A percentile compares a stretch with the other conserved stretches of the same genome.
phyloP scores from a whole-genome alignment of 805 yeast genomes.

The Ogataea polymorpha region DNA sequence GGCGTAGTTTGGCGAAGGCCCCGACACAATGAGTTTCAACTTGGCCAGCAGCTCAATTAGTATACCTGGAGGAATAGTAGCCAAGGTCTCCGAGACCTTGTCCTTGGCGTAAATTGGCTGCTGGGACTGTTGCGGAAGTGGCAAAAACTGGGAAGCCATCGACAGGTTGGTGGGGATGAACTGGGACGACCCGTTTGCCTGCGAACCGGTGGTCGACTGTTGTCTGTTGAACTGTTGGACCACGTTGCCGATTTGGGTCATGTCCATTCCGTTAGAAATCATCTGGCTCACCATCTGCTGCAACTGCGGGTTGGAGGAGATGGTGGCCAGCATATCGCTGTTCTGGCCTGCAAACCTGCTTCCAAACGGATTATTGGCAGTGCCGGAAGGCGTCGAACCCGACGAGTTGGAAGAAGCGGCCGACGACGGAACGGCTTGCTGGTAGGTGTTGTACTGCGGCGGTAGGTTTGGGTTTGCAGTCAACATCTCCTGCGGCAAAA shows the following conservation, averaged over 20 bases:
- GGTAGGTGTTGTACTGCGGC: constrained; percentile 24
- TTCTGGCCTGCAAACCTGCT: constrained; percentile 18
- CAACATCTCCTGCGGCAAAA: constrained; percentile 49
- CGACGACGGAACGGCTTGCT: constrained; percentile 14
- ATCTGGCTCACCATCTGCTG: constrained; percentile 35
- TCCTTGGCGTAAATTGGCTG: constrained; percentile 44
- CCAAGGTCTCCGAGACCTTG: constrained; percentile 57
- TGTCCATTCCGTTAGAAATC: constrained; percentile 35
- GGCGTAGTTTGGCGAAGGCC: constrained; percentile 47
- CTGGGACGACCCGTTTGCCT: constrained; percentile 10
- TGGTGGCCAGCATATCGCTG: constrained; percentile 24
- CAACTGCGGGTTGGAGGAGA: constrained; percentile 32
- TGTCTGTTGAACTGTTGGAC: constrained; percentile 29
- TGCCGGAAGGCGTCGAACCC: constrained; percentile 12
- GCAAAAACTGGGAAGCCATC: constrained; percentile 55
- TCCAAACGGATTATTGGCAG: constrained; percentile 15
- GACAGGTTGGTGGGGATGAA: constrained; percentile 44
- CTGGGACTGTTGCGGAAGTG: constrained; percentile 39
- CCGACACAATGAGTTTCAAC: constrained; percentile 52
- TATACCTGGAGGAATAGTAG: constrained; percentile 67
- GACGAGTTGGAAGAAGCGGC: constrained; percentile 17
- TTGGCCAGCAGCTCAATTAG: constrained; percentile 67
- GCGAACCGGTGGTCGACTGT: constrained; percentile 15
- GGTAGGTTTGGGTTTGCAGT: constrained; percentile 21
- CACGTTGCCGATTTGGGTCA: constrained; percentile 30